Conservation (phyloP, 2,329 filamentous ascomycete species). For the Pleurostoma richardsiae region DNA sequence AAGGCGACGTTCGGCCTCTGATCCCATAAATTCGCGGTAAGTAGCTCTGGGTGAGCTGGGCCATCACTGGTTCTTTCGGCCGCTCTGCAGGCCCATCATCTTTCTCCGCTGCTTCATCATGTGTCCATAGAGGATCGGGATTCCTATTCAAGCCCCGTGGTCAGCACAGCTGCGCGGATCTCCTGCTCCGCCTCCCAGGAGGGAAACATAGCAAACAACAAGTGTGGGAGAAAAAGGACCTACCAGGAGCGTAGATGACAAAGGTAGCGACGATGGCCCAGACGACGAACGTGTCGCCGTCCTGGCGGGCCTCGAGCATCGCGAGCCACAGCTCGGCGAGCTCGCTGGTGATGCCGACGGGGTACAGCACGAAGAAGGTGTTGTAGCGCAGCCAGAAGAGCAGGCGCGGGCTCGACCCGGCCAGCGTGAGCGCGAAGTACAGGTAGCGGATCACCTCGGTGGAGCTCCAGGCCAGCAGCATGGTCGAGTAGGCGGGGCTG, state of each 20-base stretch:
- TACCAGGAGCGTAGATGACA: conserved; percentile 35
- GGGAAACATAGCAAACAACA: no score
- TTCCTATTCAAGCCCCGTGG: no score
- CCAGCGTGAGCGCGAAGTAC: conserved; percentile 77
- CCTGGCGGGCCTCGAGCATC: conserved; percentile 47
- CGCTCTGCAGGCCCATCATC: conserved; percentile 51
- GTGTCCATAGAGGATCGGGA: conserved; percentile 81
- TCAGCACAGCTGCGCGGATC: no score
- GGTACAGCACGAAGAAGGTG: conserved; percentile 90
- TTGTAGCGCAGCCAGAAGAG: conserved; percentile 86
- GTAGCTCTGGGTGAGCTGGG: no score
- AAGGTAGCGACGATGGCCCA: conserved; percentile 11
- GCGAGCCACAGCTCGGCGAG: conserved; percentile 72
- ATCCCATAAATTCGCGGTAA: no score
- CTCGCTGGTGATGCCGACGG: conserved; percentile 85
- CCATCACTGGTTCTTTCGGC: conserved; percentile 40
- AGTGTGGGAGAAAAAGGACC: conserved; percentile 18
- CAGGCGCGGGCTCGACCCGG: conserved; percentile 53
- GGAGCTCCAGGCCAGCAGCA: conserved; percentile 82
- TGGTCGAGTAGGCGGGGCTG: conserved; percentile 62
- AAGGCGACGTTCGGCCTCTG: no score
- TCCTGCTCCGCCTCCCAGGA: no score
- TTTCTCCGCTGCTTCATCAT: conserved; percentile 90
- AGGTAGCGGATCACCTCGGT: conserved; percentile 93
- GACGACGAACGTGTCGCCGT: conserved; percentile 12